Base-by-base conservation (phyloP, 805 yeast genomes). In the Wickerhamomyces bisporus region DNA sequence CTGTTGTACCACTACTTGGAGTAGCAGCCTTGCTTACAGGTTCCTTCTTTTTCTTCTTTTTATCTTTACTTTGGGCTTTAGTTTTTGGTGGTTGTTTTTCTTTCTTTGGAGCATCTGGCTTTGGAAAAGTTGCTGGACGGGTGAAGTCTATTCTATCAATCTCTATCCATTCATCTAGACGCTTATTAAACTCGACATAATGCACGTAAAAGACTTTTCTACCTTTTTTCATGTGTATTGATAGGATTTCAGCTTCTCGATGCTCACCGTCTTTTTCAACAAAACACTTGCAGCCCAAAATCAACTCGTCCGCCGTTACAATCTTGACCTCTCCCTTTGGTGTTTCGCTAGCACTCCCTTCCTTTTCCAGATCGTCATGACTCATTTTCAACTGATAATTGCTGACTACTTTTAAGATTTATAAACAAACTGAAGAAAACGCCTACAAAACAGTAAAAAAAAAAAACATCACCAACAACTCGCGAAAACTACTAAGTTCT, bases 161-260 rank as follows among this genome's bases (percentile, higher is more conserved):
- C 16, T 73, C 68, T 6, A 93, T 77, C 98, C 98, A 91, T 60
- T 93, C 98, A 65, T 93, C 99, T 49, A 93, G 71, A 60, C 99
- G 83, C 61, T 93, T 93, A 67, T 93, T 93, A 68, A 81, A 93
- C 49, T 89, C 96, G 37, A 79, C 86, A 64, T 88, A 93, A 61
- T 93, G 99, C 23, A 93, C 96, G 58, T 93, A 93, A 60, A 82
- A 89, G 47, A 77, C 85, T 24, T 79, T 77, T 43, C 83, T 75
- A 12, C 89, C 86, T 57, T 87, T 82, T 52, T 85, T 79, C 32
- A 73, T 62, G 44, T 85, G 86, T 35, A 77, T 72, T 15, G 89
- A 86, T 32, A 93, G 65, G 30, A 93, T 77, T 57, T 93, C 98
- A 2, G 98, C 97, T 25, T 79, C 58, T 44, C 96, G 69, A 43